Conservation (phyloP, 192 early-diverging fungal species). For the Coemansia sp. region DNA sequence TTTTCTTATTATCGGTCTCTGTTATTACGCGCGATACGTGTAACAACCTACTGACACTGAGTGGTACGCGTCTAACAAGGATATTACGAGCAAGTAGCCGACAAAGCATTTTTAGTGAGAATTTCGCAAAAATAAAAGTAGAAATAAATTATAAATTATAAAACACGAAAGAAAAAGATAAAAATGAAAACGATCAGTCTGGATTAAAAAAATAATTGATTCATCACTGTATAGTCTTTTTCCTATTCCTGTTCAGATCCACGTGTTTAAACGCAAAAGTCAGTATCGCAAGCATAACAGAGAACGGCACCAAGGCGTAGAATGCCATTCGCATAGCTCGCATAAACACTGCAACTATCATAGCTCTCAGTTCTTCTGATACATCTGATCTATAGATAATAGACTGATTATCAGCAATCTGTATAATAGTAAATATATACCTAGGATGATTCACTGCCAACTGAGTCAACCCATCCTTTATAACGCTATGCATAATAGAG, state of each 20-base stretch:
- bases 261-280: constrained; percentile 39
- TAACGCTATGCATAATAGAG: constrained; percentile 50
- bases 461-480: constrained; percentile 40
- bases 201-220: not conserved
- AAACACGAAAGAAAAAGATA: constrained; percentile 3
- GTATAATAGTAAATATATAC: constrained; percentile 37
- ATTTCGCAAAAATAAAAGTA: not conserved
- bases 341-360: constrained; percentile 53
- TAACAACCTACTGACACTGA: not conserved
- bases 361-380: constrained; percentile 33
- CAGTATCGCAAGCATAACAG: constrained; percentile 23
- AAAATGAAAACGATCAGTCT: not conserved
- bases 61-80: not conserved
- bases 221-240: constrained; percentile 34
- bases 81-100: not conserved
- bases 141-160: not conserved
- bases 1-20: not conserved
- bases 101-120: constrained; percentile 5
- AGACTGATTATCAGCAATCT: constrained; percentile 58
- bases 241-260: constrained; percentile 45
- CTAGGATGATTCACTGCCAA: constrained; percentile 41
- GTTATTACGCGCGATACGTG: not conserved
- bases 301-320: constrained; percentile 60
- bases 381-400: constrained; percentile 44
- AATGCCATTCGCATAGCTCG: constrained; percentile 58